Evolutionary conservation across 441 rosid species (phyloP), one percentile per base, ranked within the genome.

Genomic region (Erodium texanum): DNA sequence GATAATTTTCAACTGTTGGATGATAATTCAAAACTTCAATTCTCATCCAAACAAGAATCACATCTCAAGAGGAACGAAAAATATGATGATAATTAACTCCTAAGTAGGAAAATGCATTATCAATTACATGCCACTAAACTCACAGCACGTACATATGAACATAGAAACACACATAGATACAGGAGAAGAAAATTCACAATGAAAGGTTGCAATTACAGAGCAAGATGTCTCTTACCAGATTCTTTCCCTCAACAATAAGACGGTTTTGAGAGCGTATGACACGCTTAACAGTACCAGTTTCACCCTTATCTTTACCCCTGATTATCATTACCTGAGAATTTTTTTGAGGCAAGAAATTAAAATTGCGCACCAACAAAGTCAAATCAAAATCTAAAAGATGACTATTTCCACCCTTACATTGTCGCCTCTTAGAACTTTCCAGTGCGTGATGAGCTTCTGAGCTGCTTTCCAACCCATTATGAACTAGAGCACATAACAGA

Each of bases 391-490:
- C 36, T 36, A 2, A 7, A 22, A 29, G 41, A 14, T 23, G 27
- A 5, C 62, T 5, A 54, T 18, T 8, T 8, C 10, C 14, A n/a
- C 59, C 12, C 87, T 81, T 76, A 93, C 97, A 80, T 89, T 86
- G 74, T 93, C 99, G 64, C 99, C 99, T 72, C 93, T 80, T 22
- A 93, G 89, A 66, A 93, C 52, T 83, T 86, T 93, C 99, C 99
- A 91, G 83, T 91, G 93, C 81, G 88, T 83, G 66, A 91, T 85
- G 58, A 93, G 95, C 71, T 88, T 93, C 84, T 91, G 93, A 64
- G 99, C 99, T 38, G 99, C 96, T 82, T 91, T 91, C 99, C 96
- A 93, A 68, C 97, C 99, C 97, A 93, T 93, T 74, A 24, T 66
- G 64, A 59, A 27, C 56, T 20, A 27, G 2, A 1, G 29, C 23